Percentiles rank a stretch among this genome's conserved stretches.
Evolutionary conservation across 805 yeast species (phyloP).

Genomic region (Suhomyces sp.): DNA sequence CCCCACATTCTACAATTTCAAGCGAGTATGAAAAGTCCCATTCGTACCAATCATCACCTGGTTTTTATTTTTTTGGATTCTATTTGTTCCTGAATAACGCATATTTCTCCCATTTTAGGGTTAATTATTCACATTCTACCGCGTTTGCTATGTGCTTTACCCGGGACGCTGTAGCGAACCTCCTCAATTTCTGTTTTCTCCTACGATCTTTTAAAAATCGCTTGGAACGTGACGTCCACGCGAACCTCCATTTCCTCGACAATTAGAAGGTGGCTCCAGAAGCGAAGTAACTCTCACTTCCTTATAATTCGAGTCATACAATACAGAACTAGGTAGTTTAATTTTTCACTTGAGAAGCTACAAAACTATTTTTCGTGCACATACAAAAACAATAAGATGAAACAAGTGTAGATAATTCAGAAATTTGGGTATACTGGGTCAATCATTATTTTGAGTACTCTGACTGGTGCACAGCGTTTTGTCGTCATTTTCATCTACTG

Average conservation of each 20-base stretch:
- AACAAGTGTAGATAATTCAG: slow-evolving; percentile 27
- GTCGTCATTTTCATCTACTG: slow-evolving; percentile 31
- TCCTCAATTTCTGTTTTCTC: background rate
- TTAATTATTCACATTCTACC: background rate
- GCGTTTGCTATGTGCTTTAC: background rate
- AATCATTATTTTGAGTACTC: slow-evolving; percentile 45
- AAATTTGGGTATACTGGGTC: slow-evolving; percentile 47
- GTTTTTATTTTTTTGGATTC: background rate
- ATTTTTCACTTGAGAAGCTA: background rate
- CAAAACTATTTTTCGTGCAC: background rate
- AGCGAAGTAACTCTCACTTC: no score
- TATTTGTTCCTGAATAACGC: background rate
- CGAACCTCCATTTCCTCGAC: no score
- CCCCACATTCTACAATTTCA: background rate
- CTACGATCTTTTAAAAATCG: background rate
- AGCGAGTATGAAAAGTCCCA: background rate
- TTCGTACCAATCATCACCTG: background rate
- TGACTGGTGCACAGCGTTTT: slow-evolving; percentile 55
- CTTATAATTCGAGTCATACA: no score
- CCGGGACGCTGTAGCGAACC: background rate
- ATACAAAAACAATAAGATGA: slow-evolving; percentile 7
- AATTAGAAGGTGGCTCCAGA: no score
- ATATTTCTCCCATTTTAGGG: background rate
- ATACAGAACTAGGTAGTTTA: background rate
- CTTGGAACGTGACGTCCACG: background rate